Conservation (phyloP, 2,329 filamentous ascomycete genomes). For the Trichothecium sympodiale region DNA sequence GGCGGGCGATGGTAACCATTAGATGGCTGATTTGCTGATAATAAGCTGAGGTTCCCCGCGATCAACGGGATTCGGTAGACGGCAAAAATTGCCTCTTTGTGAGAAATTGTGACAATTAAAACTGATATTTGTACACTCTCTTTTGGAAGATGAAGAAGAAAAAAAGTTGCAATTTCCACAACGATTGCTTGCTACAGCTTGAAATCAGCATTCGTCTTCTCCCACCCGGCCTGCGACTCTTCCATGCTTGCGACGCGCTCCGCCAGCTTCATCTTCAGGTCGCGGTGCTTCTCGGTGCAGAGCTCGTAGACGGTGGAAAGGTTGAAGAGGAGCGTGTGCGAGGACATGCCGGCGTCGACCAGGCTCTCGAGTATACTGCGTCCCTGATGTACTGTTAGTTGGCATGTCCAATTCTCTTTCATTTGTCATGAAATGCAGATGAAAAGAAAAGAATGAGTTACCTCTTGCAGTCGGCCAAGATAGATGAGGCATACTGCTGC, state of each 20-base stretch:
- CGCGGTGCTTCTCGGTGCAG: conserved; percentile 64
- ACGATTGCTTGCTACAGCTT: conserved; percentile 43
- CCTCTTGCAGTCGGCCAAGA: conserved; percentile 62
- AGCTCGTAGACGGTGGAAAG: conserved; percentile 85
- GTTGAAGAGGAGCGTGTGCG: conserved; percentile 79
- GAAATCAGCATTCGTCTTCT: conserved; percentile 63
- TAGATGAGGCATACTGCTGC: conserved; percentile 78
- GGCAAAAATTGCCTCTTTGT: no score
- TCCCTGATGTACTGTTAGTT: conserved; percentile 35
- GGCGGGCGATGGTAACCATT: background rate
- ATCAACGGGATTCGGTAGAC: no score
- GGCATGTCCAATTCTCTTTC: background rate
- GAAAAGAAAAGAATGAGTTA: conserved; percentile 17
- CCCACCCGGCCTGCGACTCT: conserved; percentile 50
- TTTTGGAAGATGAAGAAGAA: no score
- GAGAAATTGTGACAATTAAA: no score
- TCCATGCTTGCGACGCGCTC: conserved; percentile 55
- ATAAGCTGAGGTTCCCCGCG: conserved; percentile 16
- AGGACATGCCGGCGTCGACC: conserved; percentile 51
- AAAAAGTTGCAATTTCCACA: no score
- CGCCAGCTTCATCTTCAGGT: conserved; percentile 59
- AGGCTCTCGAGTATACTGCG: conserved; percentile 55
- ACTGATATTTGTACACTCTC: no score
- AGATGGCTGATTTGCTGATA: no score
- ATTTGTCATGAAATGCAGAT: no score